Conservation (phyloP, 2,329 filamentous ascomycete genomes). For the Colletotrichum chlorophyti region DNA sequence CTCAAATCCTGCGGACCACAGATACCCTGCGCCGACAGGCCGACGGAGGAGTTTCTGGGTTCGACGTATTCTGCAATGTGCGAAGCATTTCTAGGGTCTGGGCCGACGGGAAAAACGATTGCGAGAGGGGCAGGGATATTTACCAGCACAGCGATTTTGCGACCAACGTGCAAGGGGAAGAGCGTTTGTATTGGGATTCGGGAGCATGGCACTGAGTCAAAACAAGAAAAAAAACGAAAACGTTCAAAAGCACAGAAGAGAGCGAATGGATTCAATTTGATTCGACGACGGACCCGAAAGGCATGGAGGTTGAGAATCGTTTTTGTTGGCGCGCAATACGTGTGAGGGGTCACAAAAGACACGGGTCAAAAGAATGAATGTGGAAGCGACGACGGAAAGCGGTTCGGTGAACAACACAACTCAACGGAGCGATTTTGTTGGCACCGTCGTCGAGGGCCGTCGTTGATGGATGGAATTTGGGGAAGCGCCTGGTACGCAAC, state of each 20-base stretch:
- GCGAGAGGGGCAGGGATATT: slow-evolving; percentile 17
- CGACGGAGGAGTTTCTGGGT: slow-evolving; percentile 26
- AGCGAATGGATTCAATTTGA: slow-evolving; percentile 20
- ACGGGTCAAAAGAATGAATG: background rate
- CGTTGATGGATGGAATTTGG: background rate
- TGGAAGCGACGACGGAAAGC: background rate
- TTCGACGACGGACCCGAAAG: background rate
- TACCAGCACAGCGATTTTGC: slow-evolving; percentile 19
- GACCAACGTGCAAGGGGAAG: slow-evolving; percentile 11
- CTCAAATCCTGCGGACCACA: slow-evolving; percentile 18
- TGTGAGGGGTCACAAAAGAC: slow-evolving; percentile 12
- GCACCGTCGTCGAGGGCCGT: background rate
- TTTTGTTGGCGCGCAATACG: slow-evolving; percentile 3
- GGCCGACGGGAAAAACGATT: slow-evolving; percentile 7
- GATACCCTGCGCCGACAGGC: slow-evolving; percentile 20
- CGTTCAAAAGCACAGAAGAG: slow-evolving; percentile 24
- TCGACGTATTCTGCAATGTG: slow-evolving; percentile 19
- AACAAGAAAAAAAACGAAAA: slow-evolving; percentile 17
- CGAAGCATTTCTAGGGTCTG: slow-evolving; percentile 19
- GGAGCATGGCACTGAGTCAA: slow-evolving; percentile 24
- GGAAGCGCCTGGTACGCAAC: slow-evolving; percentile 7
- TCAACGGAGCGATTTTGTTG: background rate
- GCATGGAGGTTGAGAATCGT: background rate
- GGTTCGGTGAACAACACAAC: background rate
- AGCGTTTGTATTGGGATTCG: slow-evolving; percentile 19